A percentile compares a stretch with the other conserved stretches of the same genome.
Conservation (phyloP, 139 green algal species). For the Closterium sp. region DNA sequence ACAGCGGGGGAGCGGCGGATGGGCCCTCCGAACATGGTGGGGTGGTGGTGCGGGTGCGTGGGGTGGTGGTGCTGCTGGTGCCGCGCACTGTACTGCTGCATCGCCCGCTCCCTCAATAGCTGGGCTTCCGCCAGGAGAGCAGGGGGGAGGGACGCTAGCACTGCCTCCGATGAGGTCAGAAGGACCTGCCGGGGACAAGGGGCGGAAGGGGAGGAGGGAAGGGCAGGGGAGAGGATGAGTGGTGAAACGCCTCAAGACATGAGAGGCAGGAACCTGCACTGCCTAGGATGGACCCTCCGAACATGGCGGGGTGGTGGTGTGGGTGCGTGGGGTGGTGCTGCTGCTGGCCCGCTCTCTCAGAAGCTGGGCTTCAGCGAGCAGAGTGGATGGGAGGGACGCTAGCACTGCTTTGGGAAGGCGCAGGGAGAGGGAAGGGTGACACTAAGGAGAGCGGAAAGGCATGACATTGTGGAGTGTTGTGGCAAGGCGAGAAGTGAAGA, state of each 20-base stretch:
- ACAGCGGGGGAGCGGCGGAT: not conserved
- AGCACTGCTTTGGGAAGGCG: constrained; percentile 77
- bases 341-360: constrained; percentile 57
- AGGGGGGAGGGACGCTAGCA: constrained; percentile 77
- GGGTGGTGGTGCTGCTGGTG: not conserved
- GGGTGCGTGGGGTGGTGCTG: not conserved
- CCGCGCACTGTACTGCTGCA: constrained; percentile 28
- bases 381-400: constrained; percentile 68
- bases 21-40: not conserved
- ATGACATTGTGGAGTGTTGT: too few relatives aligned
- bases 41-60: not conserved
- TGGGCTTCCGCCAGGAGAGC: constrained; percentile 76
- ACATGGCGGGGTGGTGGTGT: not conserved
- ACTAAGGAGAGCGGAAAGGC: too few relatives aligned
- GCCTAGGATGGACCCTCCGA: not conserved
- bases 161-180: constrained; percentile 66
- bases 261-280: too few relatives aligned
- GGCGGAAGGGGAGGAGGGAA: too few relatives aligned
- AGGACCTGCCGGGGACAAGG: constrained; percentile 40
- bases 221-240: too few relatives aligned
- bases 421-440: too few relatives aligned
- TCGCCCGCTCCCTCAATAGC: constrained; percentile 58
- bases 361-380: constrained; percentile 76
- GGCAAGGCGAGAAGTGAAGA: too few relatives aligned
- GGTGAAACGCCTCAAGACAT: too few relatives aligned